phyloP scores from a whole-genome alignment of 305 asterid species.

The Solanum hybrid region DNA sequence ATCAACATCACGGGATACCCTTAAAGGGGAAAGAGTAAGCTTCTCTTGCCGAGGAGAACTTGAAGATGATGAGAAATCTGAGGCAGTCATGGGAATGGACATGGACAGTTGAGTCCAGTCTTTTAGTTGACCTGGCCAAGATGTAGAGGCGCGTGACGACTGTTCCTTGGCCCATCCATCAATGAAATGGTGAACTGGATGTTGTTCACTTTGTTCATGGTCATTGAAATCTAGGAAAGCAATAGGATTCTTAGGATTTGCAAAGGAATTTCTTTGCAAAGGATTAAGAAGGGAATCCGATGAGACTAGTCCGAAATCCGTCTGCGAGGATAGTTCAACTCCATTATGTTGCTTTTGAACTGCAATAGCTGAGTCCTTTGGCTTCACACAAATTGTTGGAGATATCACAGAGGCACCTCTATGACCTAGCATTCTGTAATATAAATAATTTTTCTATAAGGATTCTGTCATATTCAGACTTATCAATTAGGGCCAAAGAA shows the following conservation, averaged over 20 bases:
- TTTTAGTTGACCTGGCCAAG: constrained; percentile 52
- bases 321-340: constrained; percentile 29
- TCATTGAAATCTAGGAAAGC: constrained; percentile 27
- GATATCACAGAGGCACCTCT: constrained; percentile 30
- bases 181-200: constrained; percentile 45
- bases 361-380: constrained; percentile 34
- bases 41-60: constrained; percentile 42
- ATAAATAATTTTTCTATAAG: neutral
- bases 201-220: constrained; percentile 32
- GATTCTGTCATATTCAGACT: neutral
- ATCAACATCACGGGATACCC: constrained; percentile 40
- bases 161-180: constrained; percentile 61
- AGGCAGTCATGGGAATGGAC: constrained; percentile 58
- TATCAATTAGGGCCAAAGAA: neutral
- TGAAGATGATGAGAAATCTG: constrained; percentile 47
- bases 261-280: constrained; percentile 40
- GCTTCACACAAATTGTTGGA: constrained; percentile 22
- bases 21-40: constrained; percentile 32
- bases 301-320: constrained; percentile 49
- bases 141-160: constrained; percentile 23
- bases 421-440: constrained; percentile 43
- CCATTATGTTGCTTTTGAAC: constrained; percentile 37
- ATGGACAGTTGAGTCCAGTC: constrained; percentile 90
- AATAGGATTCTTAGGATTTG: constrained; percentile 28
- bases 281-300: constrained; percentile 62